Base-by-base conservation (phyloP, 306 rosid species). In the Sphenostylis stenocarpa region DNA sequence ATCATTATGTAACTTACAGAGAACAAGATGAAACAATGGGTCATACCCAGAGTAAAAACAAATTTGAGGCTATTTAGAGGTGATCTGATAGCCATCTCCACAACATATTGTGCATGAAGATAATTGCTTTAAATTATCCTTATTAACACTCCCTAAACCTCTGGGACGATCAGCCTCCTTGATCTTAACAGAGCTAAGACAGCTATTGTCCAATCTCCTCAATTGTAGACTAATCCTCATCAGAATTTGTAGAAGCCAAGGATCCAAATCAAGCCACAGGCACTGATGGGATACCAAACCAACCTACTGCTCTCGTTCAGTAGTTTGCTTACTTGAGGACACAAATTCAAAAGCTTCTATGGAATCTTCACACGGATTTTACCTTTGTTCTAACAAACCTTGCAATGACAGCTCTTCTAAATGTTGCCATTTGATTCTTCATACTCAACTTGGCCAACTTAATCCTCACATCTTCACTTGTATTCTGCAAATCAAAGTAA, bases 241-340 rank as follows among this genome's bases (percentile, higher is more conserved):
- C 5, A 69, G 31, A 51, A 60, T 14, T 45, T 21, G 77, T 21
- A 86, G 78, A 26, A 28, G 84, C 91, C 84, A 85, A 70, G n/a
- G 71, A 78, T 70, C 51, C 43, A 70, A 68, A 45, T 38, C 61
- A 70, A 21, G 53, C 58, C 64, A 47, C 48, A 13, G 15, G 3
- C 16, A 43, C 48, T 43, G 16, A 43, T 43, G 48, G 48, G n/a
- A n/a, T n/a, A n/a, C n/a, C n/a, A 43, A 3, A 11, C 16, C 48
- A 43, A 43, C n/a, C 15, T 3, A 13, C 48, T 43, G 48, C n/a
- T n/a, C 16, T 43, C n/a, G 15, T 43, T 13, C 16, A 43, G 48
- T 13, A 43, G 48, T 43, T 44, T 43, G 13, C 49, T 44, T 14
- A 44, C 49, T 44, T 13, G 49, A 13, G 6, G 49, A 44, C n/a